phyloP scores from a whole-genome alignment of 2,329 filamentous ascomycete genomes.

The Fusarium haematococcum region DNA sequence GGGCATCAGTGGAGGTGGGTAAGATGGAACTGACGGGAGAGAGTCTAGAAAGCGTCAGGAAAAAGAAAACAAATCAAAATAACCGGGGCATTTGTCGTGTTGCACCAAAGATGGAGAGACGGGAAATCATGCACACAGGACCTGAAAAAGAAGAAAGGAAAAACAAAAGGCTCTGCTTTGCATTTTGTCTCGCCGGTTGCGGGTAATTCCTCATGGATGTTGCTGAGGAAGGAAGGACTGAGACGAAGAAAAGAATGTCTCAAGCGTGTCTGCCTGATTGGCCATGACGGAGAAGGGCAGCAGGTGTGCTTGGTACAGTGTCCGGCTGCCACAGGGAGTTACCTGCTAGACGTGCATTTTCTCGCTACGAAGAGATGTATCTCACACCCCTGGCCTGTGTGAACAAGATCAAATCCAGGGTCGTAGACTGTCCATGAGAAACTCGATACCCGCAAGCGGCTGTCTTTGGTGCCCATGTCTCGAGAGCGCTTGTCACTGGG shows the following conservation, averaged over 20 bases:
- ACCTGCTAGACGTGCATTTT: conserved; percentile 5
- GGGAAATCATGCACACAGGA: background rate
- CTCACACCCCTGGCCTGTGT: background rate
- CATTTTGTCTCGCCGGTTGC: conserved; percentile 11
- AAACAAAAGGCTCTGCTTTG: background rate
- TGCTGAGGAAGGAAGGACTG: conserved; percentile 9
- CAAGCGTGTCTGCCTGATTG: conserved; percentile 8
- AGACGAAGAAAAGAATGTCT: conserved; percentile 24
- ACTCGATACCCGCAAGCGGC: conserved; percentile 20
- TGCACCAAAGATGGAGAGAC: background rate
- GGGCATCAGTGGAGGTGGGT: background rate
- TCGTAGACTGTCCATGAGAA: background rate
- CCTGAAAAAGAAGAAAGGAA: background rate
- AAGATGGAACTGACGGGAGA: conserved; percentile 5
- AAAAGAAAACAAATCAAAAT: background rate
- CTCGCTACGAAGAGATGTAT: background rate
- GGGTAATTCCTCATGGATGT: conserved; percentile 1
- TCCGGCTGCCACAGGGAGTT: background rate
- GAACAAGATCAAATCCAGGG: background rate
- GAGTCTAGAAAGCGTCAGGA: conserved; percentile 5
- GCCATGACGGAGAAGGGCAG: background rate
- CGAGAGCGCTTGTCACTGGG: background rate
- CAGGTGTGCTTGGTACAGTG: conserved; percentile 15
- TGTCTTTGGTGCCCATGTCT: background rate
- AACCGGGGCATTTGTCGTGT: background rate